phyloP scores from a whole-genome alignment of 1,139 yeast genomes.

The Taiozyma sp. region DNA sequence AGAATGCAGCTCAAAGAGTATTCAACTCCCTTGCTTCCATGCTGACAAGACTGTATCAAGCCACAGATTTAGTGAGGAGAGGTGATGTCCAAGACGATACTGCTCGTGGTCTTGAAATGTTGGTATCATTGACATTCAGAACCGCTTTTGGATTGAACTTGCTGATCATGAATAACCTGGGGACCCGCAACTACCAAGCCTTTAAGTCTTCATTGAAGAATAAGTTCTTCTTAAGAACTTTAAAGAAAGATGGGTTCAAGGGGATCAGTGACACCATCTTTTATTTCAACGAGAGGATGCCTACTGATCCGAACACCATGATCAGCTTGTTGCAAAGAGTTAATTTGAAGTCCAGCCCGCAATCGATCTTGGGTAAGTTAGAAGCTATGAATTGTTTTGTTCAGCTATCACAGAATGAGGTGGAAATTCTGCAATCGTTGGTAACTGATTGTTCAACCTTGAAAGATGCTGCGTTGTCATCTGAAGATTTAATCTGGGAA shows the following conservation, averaged over 20 bases:
- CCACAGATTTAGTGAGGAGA: slow-evolving; percentile 14
- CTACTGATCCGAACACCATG: slow-evolving; percentile 15
- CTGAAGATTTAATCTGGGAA: slow-evolving; percentile 17
- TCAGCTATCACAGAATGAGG: slow-evolving; percentile 5
- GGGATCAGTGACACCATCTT: slow-evolving; percentile 19
- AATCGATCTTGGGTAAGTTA: slow-evolving; percentile 10
- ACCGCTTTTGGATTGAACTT: slow-evolving; percentile 15
- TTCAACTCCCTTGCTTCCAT: slow-evolving; percentile 11
- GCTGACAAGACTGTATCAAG: slow-evolving; percentile 16
- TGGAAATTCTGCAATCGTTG: slow-evolving; percentile 5
- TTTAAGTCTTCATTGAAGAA: slow-evolving; percentile 19
- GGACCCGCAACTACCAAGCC: slow-evolving; percentile 16
- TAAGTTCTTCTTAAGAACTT: slow-evolving; percentile 18
- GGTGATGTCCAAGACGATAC: slow-evolving; percentile 8
- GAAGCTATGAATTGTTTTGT: slow-evolving; percentile 14
- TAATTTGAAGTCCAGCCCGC: slow-evolving; percentile 13
- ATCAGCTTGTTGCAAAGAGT: slow-evolving; percentile 12
- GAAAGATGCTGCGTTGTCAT: slow-evolving; percentile 9
- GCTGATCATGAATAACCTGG: slow-evolving; percentile 19
- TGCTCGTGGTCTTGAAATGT: background rate
- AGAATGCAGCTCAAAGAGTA: slow-evolving; percentile 15
- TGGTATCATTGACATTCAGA: slow-evolving; percentile 6
- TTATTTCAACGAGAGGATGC: slow-evolving; percentile 14
- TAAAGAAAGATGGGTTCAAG: slow-evolving; percentile 20
- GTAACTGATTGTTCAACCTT: slow-evolving; percentile 4